Evolutionary conservation across 2,329 filamentous ascomycete species (phyloP).

Genomic region (Aspergillus proliferans): DNA sequence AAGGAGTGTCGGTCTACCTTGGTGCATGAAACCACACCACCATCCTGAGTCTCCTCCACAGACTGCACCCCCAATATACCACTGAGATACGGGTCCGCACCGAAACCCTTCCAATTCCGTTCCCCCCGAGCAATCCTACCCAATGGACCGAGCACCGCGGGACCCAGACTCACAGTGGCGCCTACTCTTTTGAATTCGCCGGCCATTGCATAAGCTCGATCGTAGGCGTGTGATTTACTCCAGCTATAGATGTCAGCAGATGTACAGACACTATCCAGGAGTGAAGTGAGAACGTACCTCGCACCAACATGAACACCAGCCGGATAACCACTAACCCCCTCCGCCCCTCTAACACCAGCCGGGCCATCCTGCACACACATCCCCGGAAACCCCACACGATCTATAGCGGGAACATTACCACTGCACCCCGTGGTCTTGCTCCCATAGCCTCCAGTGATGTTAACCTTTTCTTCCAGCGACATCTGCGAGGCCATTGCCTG

Average conservation of each 20-base stretch:
- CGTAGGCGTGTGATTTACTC: constrained; percentile 50
- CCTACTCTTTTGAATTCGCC: constrained; percentile 38
- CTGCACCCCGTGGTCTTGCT: not conserved
- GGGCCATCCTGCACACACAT: constrained; percentile 28
- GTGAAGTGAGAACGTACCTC: constrained; percentile 6
- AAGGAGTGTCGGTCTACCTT: constrained; percentile 7
- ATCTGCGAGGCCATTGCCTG: not conserved
- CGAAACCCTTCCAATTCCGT: constrained; percentile 42
- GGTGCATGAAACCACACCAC: constrained; percentile 32
- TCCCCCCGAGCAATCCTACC: constrained; percentile 37
- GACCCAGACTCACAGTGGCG: constrained; percentile 36
- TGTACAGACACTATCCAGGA: not conserved
- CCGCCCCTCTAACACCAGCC: constrained; percentile 36
- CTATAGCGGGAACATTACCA: not conserved
- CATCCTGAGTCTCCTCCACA: constrained; percentile 38
- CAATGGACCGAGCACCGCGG: constrained; percentile 32
- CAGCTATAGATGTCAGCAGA: constrained; percentile 27
- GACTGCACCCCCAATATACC: constrained; percentile 36
- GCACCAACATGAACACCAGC: constrained; percentile 39
- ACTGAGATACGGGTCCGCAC: constrained; percentile 35
- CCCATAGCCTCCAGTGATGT: not conserved
- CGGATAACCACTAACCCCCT: constrained; percentile 39
- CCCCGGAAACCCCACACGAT: not conserved
- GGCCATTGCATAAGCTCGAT: constrained; percentile 49
- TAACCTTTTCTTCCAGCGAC: not conserved